A percentile compares a stretch with the other conserved stretches of the same genome.
Evolutionary conservation across 306 rosid species (phyloP).

Genomic region (Lathyrus oleraceus): DNA sequence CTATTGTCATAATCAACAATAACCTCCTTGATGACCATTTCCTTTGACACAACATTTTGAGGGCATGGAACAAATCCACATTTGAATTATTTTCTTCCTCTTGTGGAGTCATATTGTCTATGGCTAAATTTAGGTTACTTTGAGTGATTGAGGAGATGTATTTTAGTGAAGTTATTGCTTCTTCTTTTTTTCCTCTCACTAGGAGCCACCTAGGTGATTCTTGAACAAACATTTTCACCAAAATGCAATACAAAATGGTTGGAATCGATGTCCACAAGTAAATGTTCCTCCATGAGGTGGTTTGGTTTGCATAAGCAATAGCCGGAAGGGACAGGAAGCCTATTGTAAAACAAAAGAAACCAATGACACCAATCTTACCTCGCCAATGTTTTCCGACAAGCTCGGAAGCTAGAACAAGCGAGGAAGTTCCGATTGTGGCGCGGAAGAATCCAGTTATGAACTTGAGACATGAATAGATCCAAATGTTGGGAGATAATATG

Average conservation of each 20-base stretch:
- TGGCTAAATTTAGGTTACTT: conserved; percentile 26
- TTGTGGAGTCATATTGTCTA: conserved; percentile 21
- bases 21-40: conserved; percentile 56
- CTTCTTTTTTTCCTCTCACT: conserved; percentile 51
- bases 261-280: conserved; percentile 62
- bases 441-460: conserved; percentile 51
- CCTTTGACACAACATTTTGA: conserved; percentile 38
- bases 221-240: conserved; percentile 37
- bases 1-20: conserved; percentile 28
- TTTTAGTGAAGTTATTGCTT: conserved; percentile 43
- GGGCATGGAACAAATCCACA: conserved; percentile 40
- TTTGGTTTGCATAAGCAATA: conserved; percentile 42
- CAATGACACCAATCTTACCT: conserved; percentile 44
- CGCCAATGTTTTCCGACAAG: conserved; percentile 57
- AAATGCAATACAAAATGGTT: conserved; percentile 37
- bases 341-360: conserved; percentile 56
- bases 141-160: conserved; percentile 32
- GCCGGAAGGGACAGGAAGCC: conserved; percentile 64
- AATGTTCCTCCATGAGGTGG: conserved; percentile 56
- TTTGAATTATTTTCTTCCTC: conserved; percentile 32
- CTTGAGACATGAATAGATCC: conserved; percentile 51
- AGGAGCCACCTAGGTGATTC: conserved; percentile 79
- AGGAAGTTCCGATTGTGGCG: conserved; percentile 53
- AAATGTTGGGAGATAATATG: conserved; percentile 48
- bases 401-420: conserved; percentile 63